phyloP scores from a whole-genome alignment of 2,329 filamentous ascomycete species.

The Microdochium trichocladiopsis region DNA sequence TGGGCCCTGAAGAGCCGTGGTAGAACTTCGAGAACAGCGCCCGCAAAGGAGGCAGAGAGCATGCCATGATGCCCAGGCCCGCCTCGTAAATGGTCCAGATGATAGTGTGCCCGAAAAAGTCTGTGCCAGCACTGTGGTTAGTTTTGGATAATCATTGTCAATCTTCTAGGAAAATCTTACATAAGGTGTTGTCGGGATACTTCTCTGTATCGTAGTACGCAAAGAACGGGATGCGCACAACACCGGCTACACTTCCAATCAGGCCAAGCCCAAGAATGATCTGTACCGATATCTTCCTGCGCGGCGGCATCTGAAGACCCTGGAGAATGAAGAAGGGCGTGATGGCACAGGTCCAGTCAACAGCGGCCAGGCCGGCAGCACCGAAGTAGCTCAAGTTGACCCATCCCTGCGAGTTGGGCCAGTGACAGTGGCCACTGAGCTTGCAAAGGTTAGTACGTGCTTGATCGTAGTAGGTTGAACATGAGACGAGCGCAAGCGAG shows the following conservation, averaged over 20 bases:
- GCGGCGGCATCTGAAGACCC: constrained; percentile 14
- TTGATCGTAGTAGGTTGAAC: too few species aligned
- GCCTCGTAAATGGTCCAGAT: constrained; percentile 9
- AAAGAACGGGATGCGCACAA: constrained; percentile 6
- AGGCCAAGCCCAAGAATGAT: constrained; percentile 4
- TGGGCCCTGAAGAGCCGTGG: not conserved
- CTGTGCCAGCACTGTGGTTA: not conserved
- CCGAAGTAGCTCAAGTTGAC: constrained; percentile 10
- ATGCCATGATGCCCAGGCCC: constrained; percentile 9
- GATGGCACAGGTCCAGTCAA: constrained; percentile 19
- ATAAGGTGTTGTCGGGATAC: constrained; percentile 2
- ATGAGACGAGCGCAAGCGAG: too few species aligned
- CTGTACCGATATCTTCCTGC: constrained; percentile 10
- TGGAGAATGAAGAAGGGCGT: constrained; percentile 20
- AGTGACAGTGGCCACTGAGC: constrained; percentile 1
- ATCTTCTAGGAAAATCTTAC: constrained; percentile 1
- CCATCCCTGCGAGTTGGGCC: constrained; percentile 5
- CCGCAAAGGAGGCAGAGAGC: constrained; percentile 8
- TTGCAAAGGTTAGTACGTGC: too few species aligned
- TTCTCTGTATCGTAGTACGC: constrained; percentile 1
- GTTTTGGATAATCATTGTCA: not conserved
- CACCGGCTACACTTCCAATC: constrained; percentile 3
- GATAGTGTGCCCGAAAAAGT: constrained; percentile 5
- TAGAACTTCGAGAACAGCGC: constrained; percentile 5
- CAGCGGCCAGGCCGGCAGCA: constrained; percentile 12